phyloP scores from a whole-genome alignment of 75 land plant species.

The Cryptomeria japonica region DNA sequence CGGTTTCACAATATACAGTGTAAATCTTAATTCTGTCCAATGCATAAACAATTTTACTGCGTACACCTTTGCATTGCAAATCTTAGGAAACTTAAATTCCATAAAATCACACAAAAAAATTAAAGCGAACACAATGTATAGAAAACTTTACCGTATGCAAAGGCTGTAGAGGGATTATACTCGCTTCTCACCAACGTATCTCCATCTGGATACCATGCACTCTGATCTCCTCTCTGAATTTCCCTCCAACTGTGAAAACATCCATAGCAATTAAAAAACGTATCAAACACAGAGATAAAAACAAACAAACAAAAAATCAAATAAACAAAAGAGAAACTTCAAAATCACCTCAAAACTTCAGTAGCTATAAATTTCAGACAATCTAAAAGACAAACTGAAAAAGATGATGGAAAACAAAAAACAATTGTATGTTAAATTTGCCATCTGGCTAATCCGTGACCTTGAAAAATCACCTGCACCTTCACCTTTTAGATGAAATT shows the following conservation, averaged over 20 bases:
- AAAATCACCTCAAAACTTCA: background rate
- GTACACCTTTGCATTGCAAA: background rate
- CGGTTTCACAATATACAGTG: background rate
- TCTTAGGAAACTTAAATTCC: background rate
- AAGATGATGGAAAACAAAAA: background rate
- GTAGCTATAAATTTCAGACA: background rate
- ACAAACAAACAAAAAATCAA: background rate
- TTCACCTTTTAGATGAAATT: background rate
- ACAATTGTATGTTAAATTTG: background rate
- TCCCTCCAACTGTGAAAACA: conserved; percentile 72
- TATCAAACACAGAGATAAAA: background rate
- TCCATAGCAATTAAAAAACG: background rate
- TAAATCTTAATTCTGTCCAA: background rate
- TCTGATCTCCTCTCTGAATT: conserved; percentile 85
- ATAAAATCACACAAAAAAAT: background rate
- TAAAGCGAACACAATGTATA: background rate
- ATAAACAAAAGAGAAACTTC: background rate
- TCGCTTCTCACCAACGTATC: conserved; percentile 91
- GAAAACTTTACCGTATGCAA: conserved; percentile 71
- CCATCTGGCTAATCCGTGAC: background rate
- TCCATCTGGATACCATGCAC: conserved; percentile 97
- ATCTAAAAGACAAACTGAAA: background rate
- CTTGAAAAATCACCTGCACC: background rate
- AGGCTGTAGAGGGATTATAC: conserved; percentile 81
- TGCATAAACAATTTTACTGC: background rate